Base-by-base conservation (phyloP, 345 rosid genomes). In the Mangifera indica region DNA sequence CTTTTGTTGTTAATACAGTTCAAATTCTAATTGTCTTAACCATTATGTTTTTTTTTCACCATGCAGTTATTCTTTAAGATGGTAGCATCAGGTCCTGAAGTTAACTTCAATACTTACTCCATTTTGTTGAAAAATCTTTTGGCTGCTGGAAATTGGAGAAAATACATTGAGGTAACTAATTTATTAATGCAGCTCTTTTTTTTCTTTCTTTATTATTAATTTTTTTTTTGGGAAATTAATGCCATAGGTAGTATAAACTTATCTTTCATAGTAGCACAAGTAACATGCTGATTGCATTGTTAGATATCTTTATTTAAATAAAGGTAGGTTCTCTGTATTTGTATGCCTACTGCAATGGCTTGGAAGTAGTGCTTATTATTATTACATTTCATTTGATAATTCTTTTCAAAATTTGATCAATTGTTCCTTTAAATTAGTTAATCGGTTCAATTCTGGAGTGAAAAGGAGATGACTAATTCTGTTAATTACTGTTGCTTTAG, bases 81-180 rank as follows among this genome's bases (percentile, higher is more conserved):
- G 20, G 76, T 81, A 74, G 81, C 82, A 55, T 84, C 88, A 24
- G 95, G 87, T 72, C 86, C 78, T 75, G 83, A 82, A 76, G 78
- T 83, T 71, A 87, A 87, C 82, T 71, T 82, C 77, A 80, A 55
- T 56, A 90, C 92, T 76, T 89, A 85, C 67, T 80, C 86, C 44
- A 72, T 89, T 69, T 72, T 88, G 81, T 77, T 94, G 87, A 80
- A 84, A 80, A 90, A 87, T 84, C 93, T 90, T 75, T 74, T 94
- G 82, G 88, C 87, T 57, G 79, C 78, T 70, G 97, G 93, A 64
- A 92, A 87, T 80, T 92, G 97, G 98, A 92, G 97, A 77, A 94
- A 94, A 79, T 94, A 92, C 83, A 78, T 94, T 0, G 98, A 94
- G 98, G 97, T 90, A 78, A 71, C 40, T 25, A 52, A 63, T 62